phyloP scores from a whole-genome alignment of 2,329 filamentous ascomycete species.

The Aureobasidium sp. region DNA sequence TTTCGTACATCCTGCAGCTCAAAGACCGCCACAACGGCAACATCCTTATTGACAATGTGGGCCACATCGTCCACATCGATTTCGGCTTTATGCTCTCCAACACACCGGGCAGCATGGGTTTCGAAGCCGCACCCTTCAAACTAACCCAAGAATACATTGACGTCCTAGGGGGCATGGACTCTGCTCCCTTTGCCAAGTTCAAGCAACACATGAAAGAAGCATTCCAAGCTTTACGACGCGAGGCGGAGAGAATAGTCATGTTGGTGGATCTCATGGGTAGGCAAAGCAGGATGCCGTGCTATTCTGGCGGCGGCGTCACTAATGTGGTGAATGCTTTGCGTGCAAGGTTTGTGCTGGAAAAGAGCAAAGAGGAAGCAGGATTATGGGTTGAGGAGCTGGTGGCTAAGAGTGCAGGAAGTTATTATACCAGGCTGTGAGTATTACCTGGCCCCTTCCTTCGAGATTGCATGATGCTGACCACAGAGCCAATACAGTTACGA shows the following conservation, averaged over 20 bases:
- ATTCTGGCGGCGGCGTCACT: constrained; percentile 61
- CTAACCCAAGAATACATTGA: constrained; percentile 80
- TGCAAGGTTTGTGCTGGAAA: constrained; percentile 70
- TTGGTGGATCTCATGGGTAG: constrained; percentile 77
- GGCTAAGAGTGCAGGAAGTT: constrained; percentile 73
- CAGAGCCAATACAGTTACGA: constrained; percentile 52
- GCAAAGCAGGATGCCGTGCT: constrained; percentile 79
- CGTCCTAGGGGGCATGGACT: constrained; percentile 64
- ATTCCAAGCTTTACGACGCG: constrained; percentile 70
- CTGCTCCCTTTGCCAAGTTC: constrained; percentile 63
- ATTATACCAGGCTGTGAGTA: constrained; percentile 68
- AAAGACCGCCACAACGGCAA: constrained; percentile 85
- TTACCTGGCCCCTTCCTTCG: constrained; percentile 6
- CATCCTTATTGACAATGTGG: constrained; percentile 75
- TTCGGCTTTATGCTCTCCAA: constrained; percentile 89
- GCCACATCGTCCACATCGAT: constrained; percentile 81
- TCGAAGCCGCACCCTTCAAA: constrained; percentile 82
- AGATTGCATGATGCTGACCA: not conserved
- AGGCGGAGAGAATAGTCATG: constrained; percentile 73
- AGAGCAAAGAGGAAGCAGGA: constrained; percentile 74
- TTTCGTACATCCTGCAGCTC: constrained; percentile 73
- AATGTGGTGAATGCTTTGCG: constrained; percentile 62
- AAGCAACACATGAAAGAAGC: constrained; percentile 74
- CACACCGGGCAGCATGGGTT: constrained; percentile 73
- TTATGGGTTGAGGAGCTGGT: constrained; percentile 75